phyloP scores from a whole-genome alignment of 805 yeast genomes.

The Suhomyces prunicola region DNA sequence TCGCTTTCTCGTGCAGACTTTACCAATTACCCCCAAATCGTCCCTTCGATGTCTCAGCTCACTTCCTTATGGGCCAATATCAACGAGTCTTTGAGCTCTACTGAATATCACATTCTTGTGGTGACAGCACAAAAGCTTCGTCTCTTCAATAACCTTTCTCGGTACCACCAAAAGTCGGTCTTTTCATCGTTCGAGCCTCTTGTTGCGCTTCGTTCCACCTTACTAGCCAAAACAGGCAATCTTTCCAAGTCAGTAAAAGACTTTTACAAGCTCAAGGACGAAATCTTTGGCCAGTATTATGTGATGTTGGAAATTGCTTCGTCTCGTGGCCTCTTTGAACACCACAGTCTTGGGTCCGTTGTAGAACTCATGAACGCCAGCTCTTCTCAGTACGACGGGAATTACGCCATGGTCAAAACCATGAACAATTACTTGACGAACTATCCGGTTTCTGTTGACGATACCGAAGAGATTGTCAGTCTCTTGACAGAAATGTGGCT shows the following conservation, averaged over 20 bases:
- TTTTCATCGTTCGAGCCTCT: background rate
- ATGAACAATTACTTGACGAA: slow-evolving; percentile 12
- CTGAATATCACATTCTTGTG: slow-evolving; percentile 18
- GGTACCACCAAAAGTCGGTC: slow-evolving; percentile 10
- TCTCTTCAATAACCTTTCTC: slow-evolving; percentile 24
- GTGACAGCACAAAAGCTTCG: slow-evolving; percentile 19
- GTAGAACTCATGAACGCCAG: slow-evolving; percentile 13
- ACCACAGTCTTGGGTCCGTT: background rate
- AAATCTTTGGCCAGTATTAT: slow-evolving; percentile 31
- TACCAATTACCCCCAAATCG: slow-evolving; percentile 1
- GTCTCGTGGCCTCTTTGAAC: background rate
- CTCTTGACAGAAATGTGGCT: slow-evolving; percentile 53
- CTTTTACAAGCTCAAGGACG: slow-evolving; percentile 45
- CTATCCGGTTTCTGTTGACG: slow-evolving; percentile 6
- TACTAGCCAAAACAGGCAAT: slow-evolving; percentile 19
- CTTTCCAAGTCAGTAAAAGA: slow-evolving; percentile 21
- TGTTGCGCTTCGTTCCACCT: slow-evolving; percentile 16
- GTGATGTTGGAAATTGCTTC: slow-evolving; percentile 7
- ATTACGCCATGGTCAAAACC: slow-evolving; percentile 21
- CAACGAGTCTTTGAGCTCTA: slow-evolving; percentile 15
- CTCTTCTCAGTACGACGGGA: slow-evolving; percentile 22
- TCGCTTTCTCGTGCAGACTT: slow-evolving; percentile 21
- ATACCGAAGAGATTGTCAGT: slow-evolving; percentile 19
- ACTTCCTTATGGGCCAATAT: slow-evolving; percentile 16
- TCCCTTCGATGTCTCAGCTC: slow-evolving; percentile 10